A percentile compares a stretch with the other conserved stretches of the same genome.
These are phyloP conservation scores for Silene latifolia DNA, from an alignment of 148 eudicot genomes.

Conservation along the genomic window DNA sequence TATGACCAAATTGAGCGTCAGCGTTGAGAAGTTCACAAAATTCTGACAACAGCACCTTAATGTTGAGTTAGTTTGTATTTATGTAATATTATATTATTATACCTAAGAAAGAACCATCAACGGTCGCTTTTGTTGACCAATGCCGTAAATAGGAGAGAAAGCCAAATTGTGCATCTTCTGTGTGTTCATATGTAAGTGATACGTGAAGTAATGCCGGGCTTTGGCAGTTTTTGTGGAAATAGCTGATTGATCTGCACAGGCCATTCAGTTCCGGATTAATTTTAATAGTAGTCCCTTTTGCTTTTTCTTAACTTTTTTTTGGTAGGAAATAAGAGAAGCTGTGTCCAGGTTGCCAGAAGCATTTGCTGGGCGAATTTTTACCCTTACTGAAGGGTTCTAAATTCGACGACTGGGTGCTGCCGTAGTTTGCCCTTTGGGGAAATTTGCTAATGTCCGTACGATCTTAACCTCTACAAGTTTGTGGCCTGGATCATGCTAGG, in stretches of 20 bases:
- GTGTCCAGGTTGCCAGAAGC: constrained; percentile 52
- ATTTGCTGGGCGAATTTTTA: constrained; percentile 62
- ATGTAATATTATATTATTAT: neutral
- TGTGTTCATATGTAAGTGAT: no score
- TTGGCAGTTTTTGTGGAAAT: neutral
- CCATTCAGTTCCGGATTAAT: neutral
- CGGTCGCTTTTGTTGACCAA: neutral
- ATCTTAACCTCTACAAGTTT: no score
- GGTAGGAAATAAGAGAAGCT: constrained; percentile 73
- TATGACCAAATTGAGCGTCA: neutral
- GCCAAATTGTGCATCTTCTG: neutral
- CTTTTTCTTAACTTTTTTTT: neutral
- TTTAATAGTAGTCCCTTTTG: neutral
- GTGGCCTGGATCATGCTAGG: no score
- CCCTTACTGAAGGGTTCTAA: constrained; percentile 77
- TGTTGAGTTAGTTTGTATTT: no score
- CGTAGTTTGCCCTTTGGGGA: no score
- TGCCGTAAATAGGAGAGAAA: neutral
- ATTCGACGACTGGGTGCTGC: neutral
- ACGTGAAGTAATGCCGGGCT: neutral
- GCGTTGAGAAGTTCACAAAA: neutral
- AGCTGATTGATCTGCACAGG: neutral
- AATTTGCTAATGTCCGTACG: no score
- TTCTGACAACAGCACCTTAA: neutral
- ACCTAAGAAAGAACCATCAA: neutral